phyloP scores from a whole-genome alignment of 441 rosid species.

The Jatropha podagrica region DNA sequence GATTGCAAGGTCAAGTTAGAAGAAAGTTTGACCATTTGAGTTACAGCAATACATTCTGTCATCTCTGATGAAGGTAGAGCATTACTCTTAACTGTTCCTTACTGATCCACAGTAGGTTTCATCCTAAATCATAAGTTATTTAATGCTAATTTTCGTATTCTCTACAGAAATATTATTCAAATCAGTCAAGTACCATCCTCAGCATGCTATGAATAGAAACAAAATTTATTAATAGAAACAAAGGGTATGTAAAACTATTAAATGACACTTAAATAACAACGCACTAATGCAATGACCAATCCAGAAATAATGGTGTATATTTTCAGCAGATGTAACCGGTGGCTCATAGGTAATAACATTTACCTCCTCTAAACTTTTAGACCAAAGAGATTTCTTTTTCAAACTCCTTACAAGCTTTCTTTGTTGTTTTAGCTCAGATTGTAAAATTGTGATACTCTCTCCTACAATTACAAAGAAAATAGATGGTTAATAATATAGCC shows the following conservation, averaged over 20 bases:
- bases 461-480: conserved; percentile 45
- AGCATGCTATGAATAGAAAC: neutral
- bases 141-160: neutral
- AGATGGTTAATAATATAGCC: conserved; percentile 19
- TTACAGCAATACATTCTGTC: neutral
- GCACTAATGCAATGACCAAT: neutral
- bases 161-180: neutral
- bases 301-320: neutral
- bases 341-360: conserved; percentile 17
- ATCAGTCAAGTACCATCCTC: neutral
- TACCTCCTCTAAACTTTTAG: conserved; percentile 74
- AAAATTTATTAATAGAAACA: neutral
- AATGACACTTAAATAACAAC: neutral
- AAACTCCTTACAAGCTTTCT: conserved; percentile 66
- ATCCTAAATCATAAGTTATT: neutral
- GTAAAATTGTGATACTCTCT: conserved; percentile 59
- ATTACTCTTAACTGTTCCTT: neutral
- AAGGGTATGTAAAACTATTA: neutral
- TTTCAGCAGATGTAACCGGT: conserved; percentile 16
- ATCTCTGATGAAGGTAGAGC: neutral
- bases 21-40: neutral
- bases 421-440: conserved; percentile 70
- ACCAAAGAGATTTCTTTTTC: conserved; percentile 62
- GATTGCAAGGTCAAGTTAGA: conserved; percentile 19
- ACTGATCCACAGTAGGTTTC: neutral